phyloP scores from a whole-genome alignment of 352 stramenopile species.

The Globisporangium canariense region DNA sequence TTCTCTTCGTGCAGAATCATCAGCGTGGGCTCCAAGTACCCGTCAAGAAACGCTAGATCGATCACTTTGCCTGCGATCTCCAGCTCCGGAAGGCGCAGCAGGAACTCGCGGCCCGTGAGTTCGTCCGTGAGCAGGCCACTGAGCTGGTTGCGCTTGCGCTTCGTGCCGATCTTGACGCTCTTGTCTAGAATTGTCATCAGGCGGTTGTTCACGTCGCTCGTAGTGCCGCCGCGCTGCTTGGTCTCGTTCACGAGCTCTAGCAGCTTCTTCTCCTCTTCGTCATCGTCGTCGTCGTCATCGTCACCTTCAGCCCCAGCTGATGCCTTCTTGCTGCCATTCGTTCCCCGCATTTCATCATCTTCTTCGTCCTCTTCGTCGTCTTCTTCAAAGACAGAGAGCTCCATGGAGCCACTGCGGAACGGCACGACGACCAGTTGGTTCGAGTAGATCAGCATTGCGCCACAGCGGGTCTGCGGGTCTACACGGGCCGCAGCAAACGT shows the following conservation, averaged over 20 bases:
- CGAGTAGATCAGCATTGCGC: conserved; percentile 78
- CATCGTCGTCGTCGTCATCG: conserved; percentile 71
- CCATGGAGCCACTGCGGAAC: conserved; percentile 74
- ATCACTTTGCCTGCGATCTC: conserved; percentile 78
- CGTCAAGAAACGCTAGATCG: conserved; percentile 79
- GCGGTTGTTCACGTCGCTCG: conserved; percentile 61
- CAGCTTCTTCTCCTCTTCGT: conserved; percentile 78
- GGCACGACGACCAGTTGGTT: conserved; percentile 83
- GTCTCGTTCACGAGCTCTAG: conserved; percentile 74
- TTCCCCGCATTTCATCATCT: conserved; percentile 11
- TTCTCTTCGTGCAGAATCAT: conserved; percentile 88
- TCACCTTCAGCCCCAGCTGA: conserved; percentile 6
- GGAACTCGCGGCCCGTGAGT: conserved; percentile 69
- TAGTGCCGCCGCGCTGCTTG: conserved; percentile 48
- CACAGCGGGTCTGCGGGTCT: conserved; percentile 76
- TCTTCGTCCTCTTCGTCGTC: conserved; percentile 72
- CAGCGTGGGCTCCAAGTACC: conserved; percentile 82
- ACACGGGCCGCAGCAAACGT: conserved; percentile 48
- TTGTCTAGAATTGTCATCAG: conserved; percentile 69
- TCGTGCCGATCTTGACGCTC: conserved; percentile 76
- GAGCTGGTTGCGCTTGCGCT: conserved; percentile 69
- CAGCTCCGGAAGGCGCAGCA: conserved; percentile 67
- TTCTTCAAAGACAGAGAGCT: conserved; percentile 77
- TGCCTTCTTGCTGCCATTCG: conserved; percentile 8
- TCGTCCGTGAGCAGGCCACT: conserved; percentile 68